Evolutionary conservation across 768 basidiomycete species (phyloP), one percentile per base, ranked within the genome.

Genomic region (Arthromyces matolae): DNA sequence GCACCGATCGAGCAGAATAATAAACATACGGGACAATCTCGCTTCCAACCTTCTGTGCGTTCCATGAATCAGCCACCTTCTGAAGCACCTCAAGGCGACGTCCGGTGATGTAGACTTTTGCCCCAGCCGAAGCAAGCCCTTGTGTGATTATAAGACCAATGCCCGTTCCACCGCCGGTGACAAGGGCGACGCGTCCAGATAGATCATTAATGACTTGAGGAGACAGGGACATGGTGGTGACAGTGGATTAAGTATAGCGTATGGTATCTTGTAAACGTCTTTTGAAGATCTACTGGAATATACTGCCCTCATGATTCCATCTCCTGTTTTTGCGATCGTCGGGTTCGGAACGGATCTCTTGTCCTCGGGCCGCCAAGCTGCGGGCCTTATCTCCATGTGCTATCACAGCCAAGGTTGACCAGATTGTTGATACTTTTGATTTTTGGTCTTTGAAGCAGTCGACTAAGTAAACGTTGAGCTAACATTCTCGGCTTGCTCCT

Each of bases 91-190:
- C 78, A 38, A 73, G 63, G 37, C 89, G 76, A 31, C 89, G 72
- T 14, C 86, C 84, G 3, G 81, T 83, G 56, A 91, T 86, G 59
- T 91, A 92, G 13, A 89, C 88, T 54, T 80, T 85, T 12, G 89
- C 87, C 1, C 89, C 87, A 56, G 83, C 85, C 23, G 82, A 75
- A 13, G 88, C 89, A 10, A 91, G 74, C 4, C 86, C 88, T 44
- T 75, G 71, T 8, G 86, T 70, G 47, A 89, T 89, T 78, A 83
- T 81, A 49, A 83, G 62, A 8, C 75, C 76, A 40, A 78, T 79
- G 1, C 77, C 77, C 0, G 77, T 76, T 28, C 76, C 78, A 13
- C 78, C 77, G 25, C 78, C 78, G 12, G 78, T 79, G 14, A 79
- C 78, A 16, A 79, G 48, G 16, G 76, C 76, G 24, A 87, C 65